Evolutionary conservation across 2,329 filamentous ascomycete genomes (phyloP).

Genomic region (Cladosporium sp.): DNA sequence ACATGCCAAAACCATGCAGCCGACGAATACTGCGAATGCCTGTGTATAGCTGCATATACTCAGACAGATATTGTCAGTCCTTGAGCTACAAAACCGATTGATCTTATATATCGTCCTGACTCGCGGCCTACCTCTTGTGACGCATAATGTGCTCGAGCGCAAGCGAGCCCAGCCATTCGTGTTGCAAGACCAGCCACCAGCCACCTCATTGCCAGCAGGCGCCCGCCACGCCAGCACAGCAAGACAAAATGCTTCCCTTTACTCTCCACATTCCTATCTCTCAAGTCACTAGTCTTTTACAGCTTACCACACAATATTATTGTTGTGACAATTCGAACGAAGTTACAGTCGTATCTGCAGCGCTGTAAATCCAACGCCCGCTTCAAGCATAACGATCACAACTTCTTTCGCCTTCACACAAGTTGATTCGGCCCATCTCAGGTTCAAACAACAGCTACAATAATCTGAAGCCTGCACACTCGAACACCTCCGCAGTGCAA

Average conservation of each 20-base stretch:
- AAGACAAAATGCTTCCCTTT: constrained; percentile 6
- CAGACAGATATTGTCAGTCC: not conserved
- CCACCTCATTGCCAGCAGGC: not conserved
- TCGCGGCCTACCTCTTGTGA: not conserved
- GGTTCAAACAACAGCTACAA: not conserved
- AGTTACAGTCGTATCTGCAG: not conserved
- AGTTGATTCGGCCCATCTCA: not conserved
- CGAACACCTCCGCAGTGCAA: too few species aligned
- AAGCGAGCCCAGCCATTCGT: constrained; percentile 13
- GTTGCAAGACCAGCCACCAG: constrained; percentile 14
- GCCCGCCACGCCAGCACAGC: constrained; percentile 9
- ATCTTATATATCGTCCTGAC: not conserved
- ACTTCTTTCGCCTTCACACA: not conserved
- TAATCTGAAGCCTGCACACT: not conserved
- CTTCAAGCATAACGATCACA: not conserved
- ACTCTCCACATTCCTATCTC: constrained; percentile 3
- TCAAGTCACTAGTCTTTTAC: not conserved
- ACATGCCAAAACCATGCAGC: not conserved
- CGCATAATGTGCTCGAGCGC: constrained; percentile 8
- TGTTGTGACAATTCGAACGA: not conserved
- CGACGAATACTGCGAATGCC: not conserved
- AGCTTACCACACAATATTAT: not conserved
- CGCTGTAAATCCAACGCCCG: not conserved
- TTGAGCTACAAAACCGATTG: not conserved
- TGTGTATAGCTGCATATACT: not conserved